Conservation (phyloP, 768 basidiomycete genomes). For the Podaxis mareebaensis region DNA sequence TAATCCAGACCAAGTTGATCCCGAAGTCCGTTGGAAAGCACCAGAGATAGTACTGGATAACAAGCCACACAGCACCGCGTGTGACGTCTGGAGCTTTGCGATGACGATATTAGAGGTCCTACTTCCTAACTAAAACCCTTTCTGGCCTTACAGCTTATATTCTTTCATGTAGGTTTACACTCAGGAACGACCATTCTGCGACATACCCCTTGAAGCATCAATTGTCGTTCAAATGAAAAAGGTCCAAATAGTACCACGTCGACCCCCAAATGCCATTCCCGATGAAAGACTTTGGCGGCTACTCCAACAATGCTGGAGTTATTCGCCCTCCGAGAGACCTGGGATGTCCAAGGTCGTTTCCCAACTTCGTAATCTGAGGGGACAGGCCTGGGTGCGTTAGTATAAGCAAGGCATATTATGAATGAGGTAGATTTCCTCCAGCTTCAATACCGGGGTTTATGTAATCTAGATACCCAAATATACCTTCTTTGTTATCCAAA, state of each 20-base stretch:
- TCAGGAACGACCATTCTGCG: background rate
- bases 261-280: background rate
- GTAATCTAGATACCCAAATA: no score
- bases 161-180: background rate
- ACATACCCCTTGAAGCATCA: background rate
- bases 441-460: no score
- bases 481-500: no score
- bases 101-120: slow-evolving; percentile 3
- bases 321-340: background rate
- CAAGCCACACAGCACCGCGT: background rate
- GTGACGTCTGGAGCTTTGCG: slow-evolving; percentile 6
- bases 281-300: background rate
- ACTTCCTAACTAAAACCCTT: background rate
- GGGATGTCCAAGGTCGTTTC: background rate
- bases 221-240: background rate
- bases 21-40: background rate
- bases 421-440: background rate
- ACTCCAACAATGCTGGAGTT: background rate
- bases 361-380: background rate
- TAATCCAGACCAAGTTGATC: background rate
- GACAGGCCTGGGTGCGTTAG: background rate
- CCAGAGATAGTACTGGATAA: background rate
- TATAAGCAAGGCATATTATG: background rate
- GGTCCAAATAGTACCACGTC: background rate
- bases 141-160: background rate